Percentiles rank a stretch among this genome's conserved stretches.
These are phyloP conservation scores for Crithidia expoeki DNA, from an alignment of 208 protist genomes.

Conservation along the genomic window DNA sequence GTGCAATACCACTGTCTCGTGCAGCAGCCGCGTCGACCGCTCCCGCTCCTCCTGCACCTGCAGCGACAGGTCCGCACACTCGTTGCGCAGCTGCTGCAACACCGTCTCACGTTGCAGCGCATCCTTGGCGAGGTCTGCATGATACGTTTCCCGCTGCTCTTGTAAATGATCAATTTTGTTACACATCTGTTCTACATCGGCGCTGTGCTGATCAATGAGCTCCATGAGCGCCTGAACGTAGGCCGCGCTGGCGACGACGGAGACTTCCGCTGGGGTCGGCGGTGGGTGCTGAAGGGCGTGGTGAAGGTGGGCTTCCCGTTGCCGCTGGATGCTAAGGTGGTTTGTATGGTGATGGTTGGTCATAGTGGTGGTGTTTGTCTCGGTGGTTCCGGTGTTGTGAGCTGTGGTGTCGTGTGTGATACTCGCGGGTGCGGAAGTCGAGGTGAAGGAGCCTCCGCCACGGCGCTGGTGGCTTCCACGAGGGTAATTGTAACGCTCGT, in stretches of 20 bases:
- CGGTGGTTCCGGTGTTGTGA: conserved; percentile 1
- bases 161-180: conserved; percentile 15
- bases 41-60: conserved; percentile 77
- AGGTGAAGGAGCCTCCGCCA: background rate
- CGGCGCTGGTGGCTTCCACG: background rate
- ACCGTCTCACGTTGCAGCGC: conserved; percentile 38
- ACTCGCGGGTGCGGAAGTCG: conserved; percentile 22
- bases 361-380: background rate
- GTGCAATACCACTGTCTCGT: conserved; percentile 69
- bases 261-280: conserved; percentile 31
- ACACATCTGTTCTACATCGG: conserved; percentile 15
- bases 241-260: conserved; percentile 30
- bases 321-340: background rate
- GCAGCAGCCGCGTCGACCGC: conserved; percentile 54
- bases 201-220: conserved; percentile 29
- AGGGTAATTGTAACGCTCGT: background rate
- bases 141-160: conserved; percentile 19
- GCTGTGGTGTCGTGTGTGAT: conserved; percentile 8
- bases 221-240: conserved; percentile 41
- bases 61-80: conserved; percentile 41
- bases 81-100: conserved; percentile 45
- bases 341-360: conserved; percentile 8
- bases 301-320: conserved; percentile 27
- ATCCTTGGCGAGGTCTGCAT: conserved; percentile 30
- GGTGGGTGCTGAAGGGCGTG: conserved; percentile 16